A percentile compares a stretch with the other conserved stretches of the same genome.
phyloP scores from a whole-genome alignment of 805 yeast species.

The Suhomyces sp. region DNA sequence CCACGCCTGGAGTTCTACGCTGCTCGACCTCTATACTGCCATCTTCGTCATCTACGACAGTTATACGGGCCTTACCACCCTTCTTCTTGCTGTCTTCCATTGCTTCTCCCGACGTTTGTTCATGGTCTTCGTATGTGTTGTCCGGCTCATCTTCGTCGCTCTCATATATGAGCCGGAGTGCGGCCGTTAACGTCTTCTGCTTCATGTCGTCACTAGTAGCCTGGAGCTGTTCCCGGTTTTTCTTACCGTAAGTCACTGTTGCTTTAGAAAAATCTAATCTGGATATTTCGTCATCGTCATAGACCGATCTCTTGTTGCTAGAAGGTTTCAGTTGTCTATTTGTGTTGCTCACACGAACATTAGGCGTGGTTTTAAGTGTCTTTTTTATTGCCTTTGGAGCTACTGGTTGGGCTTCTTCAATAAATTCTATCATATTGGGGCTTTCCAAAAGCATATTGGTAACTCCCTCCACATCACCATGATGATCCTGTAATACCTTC shows the following conservation, averaged over 20 bases:
- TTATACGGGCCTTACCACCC: conserved; percentile 18
- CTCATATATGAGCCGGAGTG: conserved; percentile 62
- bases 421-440: conserved; percentile 42
- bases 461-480: conserved; percentile 53
- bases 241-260: conserved; percentile 33
- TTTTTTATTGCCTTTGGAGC: neutral
- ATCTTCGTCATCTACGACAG: conserved; percentile 25
- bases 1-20: conserved; percentile 24
- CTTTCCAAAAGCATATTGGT: conserved; percentile 62
- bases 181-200: conserved; percentile 56
- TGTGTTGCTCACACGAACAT: conserved; percentile 1
- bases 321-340: neutral
- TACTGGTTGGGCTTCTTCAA: conserved; percentile 23
- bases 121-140: conserved; percentile 66
- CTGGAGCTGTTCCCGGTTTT: conserved; percentile 14
- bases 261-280: conserved; percentile 24
- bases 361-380: neutral
- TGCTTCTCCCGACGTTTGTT: conserved; percentile 33
- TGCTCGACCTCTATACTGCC: conserved; percentile 8
- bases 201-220: conserved; percentile 40
- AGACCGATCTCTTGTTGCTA: conserved; percentile 17
- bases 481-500: conserved; percentile 47
- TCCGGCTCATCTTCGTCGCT: conserved; percentile 85
- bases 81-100: conserved; percentile 10
- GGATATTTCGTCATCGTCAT: conserved; percentile 30